Evolutionary conservation across 164 flowering plant species (phyloP).

Genomic region (grape (Vitis vinifera)): DNA sequence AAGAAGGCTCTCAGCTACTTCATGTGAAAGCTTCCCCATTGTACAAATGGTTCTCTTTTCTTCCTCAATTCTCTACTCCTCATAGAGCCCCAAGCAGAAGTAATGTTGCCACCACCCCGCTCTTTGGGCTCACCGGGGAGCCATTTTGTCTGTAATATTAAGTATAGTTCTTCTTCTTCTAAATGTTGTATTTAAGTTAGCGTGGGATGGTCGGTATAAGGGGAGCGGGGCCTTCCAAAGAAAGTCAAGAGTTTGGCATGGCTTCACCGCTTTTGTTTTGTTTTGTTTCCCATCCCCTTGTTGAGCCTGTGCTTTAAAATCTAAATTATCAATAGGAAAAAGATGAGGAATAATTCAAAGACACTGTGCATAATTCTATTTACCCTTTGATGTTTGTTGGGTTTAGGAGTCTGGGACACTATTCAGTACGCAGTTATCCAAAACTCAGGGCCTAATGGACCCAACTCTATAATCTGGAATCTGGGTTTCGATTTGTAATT

Average conservation of each 20-base stretch:
- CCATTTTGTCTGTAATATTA: conserved; percentile 29
- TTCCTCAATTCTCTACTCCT: background rate
- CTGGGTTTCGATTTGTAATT: too few species aligned
- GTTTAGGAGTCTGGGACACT: too few species aligned
- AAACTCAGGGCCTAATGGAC: too few species aligned
- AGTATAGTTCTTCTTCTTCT: conserved; percentile 5
- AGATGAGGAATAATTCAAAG: background rate
- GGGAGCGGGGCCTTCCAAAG: conserved; percentile 13
- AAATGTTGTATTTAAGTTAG: conserved; percentile 1
- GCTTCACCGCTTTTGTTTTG: conserved; percentile 20
- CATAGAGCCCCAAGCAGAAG: background rate
- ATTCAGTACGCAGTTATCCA: too few species aligned
- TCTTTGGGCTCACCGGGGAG: background rate
- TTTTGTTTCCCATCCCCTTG: conserved; percentile 13
- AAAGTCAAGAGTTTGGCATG: background rate
- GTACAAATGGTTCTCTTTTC: conserved; percentile 19
- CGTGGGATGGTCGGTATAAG: conserved; percentile 19
- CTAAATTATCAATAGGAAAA: background rate
- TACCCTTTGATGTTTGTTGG: background rate
- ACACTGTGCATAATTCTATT: conserved; percentile 4
- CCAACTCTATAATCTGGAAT: too few species aligned
- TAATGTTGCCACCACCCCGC: background rate
- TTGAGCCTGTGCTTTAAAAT: conserved; percentile 6
- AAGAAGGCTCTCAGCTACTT: conserved; percentile 82
- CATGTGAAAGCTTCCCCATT: conserved; percentile 53